Evolutionary conservation across 192 early-diverging fungal species (phyloP).

Genomic region (Cetraspora pellucida): DNA sequence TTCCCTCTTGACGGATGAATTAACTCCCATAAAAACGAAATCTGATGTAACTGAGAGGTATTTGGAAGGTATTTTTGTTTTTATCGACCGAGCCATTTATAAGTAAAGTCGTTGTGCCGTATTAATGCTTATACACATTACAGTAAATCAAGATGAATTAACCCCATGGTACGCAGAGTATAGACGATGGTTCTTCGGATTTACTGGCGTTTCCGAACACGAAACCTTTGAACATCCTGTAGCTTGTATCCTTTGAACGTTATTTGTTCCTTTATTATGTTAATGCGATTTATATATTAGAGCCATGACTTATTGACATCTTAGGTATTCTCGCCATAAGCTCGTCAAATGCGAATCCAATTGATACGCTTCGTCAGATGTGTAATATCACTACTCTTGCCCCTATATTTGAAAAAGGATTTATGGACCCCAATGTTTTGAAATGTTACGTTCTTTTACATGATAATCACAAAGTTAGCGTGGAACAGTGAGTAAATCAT

Average conservation of each 20-base stretch:
- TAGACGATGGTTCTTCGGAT: conserved; percentile 61
- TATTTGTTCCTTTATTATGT: no score
- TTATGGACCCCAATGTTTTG: conserved; percentile 78
- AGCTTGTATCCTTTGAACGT: conserved; percentile 58
- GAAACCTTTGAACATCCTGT: conserved; percentile 95
- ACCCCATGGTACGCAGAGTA: conserved; percentile 89
- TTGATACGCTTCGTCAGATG: conserved; percentile 65
- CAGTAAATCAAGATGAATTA: conserved; percentile 55
- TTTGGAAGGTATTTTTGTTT: conserved; percentile 41
- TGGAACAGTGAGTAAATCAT: conserved; percentile 53
- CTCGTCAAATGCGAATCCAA: conserved; percentile 74
- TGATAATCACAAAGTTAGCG: conserved; percentile 62
- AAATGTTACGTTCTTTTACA: conserved; percentile 86
- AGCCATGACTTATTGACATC: conserved; percentile 14
- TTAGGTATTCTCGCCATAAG: conserved; percentile 62
- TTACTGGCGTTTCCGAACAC: conserved; percentile 78
- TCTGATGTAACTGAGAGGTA: conserved; percentile 53
- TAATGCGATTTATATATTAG: no score
- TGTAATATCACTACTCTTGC: conserved; percentile 55
- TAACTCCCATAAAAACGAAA: conserved; percentile 47
- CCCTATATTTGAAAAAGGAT: conserved; percentile 66
- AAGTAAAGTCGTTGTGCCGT: neutral
- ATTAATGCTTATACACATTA: neutral
- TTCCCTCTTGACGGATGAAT: conserved; percentile 23
- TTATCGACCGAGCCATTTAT: neutral